Conservation (phyloP, 345 rosid genomes). For the Gossypium rotundifolium region DNA sequence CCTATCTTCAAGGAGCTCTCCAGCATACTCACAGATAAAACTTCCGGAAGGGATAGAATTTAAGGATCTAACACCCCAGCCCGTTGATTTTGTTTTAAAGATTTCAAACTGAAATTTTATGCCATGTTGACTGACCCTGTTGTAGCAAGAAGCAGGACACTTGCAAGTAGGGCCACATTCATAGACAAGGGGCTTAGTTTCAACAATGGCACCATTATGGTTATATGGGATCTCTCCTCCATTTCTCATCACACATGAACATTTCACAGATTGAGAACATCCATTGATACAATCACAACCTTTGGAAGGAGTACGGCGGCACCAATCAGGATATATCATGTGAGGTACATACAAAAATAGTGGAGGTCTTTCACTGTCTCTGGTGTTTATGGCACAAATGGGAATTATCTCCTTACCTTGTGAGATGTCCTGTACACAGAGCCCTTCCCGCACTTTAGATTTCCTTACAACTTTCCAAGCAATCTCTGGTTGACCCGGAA, state of each 20-base stretch:
- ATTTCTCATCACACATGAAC: slow-evolving; percentile 58
- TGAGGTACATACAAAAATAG: slow-evolving; percentile 44
- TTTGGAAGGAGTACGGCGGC: slow-evolving; percentile 34
- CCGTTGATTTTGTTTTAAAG: slow-evolving; percentile 71
- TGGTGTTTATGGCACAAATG: slow-evolving; percentile 63
- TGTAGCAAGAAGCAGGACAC: slow-evolving; percentile 69
- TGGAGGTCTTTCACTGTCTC: slow-evolving; percentile 67
- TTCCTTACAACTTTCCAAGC: slow-evolving; percentile 75
- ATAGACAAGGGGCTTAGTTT: slow-evolving; percentile 52
- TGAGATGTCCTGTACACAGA: slow-evolving; percentile 57
- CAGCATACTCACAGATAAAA: slow-evolving; percentile 83
- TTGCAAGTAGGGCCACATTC: slow-evolving; percentile 84
- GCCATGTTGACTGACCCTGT: slow-evolving; percentile 71
- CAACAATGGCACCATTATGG: slow-evolving; percentile 65
- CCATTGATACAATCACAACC: slow-evolving; percentile 53
- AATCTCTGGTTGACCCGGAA: slow-evolving; percentile 74
- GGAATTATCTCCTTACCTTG: slow-evolving; percentile 61
- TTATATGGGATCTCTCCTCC: slow-evolving; percentile 79
- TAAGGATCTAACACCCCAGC: slow-evolving; percentile 90
- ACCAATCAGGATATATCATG: slow-evolving; percentile 58
- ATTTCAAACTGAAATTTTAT: slow-evolving; percentile 71
- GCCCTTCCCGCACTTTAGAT: slow-evolving; percentile 45
- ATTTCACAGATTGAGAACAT: slow-evolving; percentile 45
- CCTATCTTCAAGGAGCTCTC: slow-evolving; percentile 71
- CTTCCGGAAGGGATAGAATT: slow-evolving; percentile 72